Base-by-base conservation (phyloP, 345 rosid genomes). In the Geranium rotundifolium region DNA sequence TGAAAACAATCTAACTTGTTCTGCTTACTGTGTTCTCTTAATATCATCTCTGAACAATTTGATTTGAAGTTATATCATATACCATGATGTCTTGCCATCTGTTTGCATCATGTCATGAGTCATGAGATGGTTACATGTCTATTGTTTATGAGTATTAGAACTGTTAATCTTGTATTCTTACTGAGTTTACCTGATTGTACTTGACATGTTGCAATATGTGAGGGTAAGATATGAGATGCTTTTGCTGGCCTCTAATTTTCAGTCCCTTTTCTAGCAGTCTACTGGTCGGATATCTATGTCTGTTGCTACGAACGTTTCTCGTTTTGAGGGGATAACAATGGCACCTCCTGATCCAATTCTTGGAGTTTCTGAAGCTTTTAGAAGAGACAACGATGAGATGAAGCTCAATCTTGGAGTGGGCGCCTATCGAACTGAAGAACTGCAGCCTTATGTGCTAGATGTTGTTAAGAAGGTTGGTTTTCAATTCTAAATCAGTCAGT, bases 331-430 rank as follows among this genome's bases (percentile, higher is more conserved):
- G 54, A 69, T 93, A 54, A 73, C 91, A 4, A 93, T 88, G 96
- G 99, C 97, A 58, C 97, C 99, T 14, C 97, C 99, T 6, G 99
- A 93, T 77, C 97, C 97, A 46, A 90, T 93, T 81, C 95, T 90
- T 68, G 99, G 97, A 68, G 95, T 93, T 67, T 87, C 96, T 10
- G 96, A 90, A 76, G 96, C 99, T 57, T 93, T 93, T 75, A 87
- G 65, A 75, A 95, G 97, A 13, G 96, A 90, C 69, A 85, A 71
- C 2, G 64, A 83, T 70, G 90, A 77, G n/a, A 77, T 64, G 75
- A 93, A 93, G 75, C 99, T 93, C 75, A 93, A 90, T 72, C 99
- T 93, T 79, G 99, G 99, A 54, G 99, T 90, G 12, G 99, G 99
- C 37, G 99, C 99, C 39, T 93, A 90, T 66, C 77, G 97, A 34